Percentiles rank a stretch among this genome's conserved stretches.
phyloP scores from a whole-genome alignment of 371 early-diverging fungal genomes.

The Choanephora cucurbitarum region DNA sequence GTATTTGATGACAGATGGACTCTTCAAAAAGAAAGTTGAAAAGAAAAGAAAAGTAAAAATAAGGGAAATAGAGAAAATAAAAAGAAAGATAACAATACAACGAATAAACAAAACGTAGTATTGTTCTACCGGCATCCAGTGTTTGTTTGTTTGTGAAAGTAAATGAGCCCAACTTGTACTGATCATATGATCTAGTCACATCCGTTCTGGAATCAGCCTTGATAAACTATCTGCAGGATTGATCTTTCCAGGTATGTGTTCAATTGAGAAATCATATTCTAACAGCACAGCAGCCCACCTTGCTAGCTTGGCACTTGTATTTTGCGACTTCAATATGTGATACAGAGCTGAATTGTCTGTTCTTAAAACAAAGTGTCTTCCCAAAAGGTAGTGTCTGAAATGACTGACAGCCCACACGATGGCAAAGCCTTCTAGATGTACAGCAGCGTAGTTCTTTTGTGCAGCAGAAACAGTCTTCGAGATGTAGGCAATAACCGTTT shows the following conservation, averaged over 20 bases:
- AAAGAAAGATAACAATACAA: no score
- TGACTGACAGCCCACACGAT: slow-evolving; percentile 32
- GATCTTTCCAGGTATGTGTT: slow-evolving; percentile 6
- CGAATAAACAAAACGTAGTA: no score
- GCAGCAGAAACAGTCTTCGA: slow-evolving; percentile 11
- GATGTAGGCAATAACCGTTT: slow-evolving; percentile 22
- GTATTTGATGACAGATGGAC: no score
- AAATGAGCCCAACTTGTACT: no score
- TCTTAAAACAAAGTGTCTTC: slow-evolving; percentile 16
- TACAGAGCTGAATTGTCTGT: slow-evolving; percentile 13
- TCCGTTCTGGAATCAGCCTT: neutral
- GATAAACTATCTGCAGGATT: slow-evolving; percentile 20
- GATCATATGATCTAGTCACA: no score
- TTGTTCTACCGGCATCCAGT: no score
- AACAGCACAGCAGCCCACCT: slow-evolving; percentile 15
- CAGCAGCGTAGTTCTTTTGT: slow-evolving; percentile 14
- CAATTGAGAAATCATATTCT: slow-evolving; percentile 14
- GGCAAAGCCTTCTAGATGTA: slow-evolving; percentile 39
- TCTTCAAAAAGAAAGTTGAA: no score
- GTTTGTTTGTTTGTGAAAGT: no score
- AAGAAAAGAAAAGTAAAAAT: no score
- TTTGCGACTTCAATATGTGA: slow-evolving; percentile 6
- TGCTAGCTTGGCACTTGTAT: slow-evolving; percentile 7
- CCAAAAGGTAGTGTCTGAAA: slow-evolving; percentile 35
- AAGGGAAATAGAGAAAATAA: no score